These are phyloP conservation scores for Tylopilus rubrobrunneus DNA, from an alignment of 768 basidiomycete genomes.

Conservation along the genomic window DNA sequence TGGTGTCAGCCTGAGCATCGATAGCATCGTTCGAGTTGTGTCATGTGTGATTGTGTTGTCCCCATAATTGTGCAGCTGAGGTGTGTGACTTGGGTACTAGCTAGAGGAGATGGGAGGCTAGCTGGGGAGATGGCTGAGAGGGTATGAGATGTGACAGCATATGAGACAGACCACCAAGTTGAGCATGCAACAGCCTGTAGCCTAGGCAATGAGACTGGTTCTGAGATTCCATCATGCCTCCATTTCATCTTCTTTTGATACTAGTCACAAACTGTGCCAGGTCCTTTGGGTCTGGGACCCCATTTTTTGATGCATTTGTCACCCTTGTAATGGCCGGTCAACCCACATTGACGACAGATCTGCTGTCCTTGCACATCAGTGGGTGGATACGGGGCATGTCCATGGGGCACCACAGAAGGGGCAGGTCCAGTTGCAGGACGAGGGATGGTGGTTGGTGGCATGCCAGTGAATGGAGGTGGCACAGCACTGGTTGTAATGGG, in stretches of 20 bases:
- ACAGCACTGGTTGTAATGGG: slow-evolving; percentile 8
- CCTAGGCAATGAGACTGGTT: no score
- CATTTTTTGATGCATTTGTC: slow-evolving; percentile 86
- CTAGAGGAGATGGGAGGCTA: no score
- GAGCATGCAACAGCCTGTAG: no score
- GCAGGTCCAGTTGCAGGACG: slow-evolving; percentile 4
- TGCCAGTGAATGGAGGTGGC: slow-evolving; percentile 15
- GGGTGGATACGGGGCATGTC: slow-evolving; percentile 26
- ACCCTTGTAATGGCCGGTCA: slow-evolving; percentile 74
- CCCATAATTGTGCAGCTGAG: no score
- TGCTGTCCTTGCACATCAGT: slow-evolving; percentile 62
- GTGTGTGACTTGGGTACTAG: no score
- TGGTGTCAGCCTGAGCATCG: no score
- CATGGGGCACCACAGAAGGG: neutral
- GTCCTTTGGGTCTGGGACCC: slow-evolving; percentile 81
- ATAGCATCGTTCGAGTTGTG: no score
- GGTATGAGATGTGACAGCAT: no score
- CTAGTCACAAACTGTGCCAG: slow-evolving; percentile 81
- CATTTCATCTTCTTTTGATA: slow-evolving; percentile 88
- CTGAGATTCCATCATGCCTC: slow-evolving; percentile 52
- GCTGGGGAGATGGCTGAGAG: no score
- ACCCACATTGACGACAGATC: slow-evolving; percentile 73
- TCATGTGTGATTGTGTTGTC: no score
- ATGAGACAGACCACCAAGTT: no score
- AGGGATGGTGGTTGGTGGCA: slow-evolving; percentile 10